Conservation (phyloP, 192 early-diverging fungal species). For the Backusella tarrabulga region DNA sequence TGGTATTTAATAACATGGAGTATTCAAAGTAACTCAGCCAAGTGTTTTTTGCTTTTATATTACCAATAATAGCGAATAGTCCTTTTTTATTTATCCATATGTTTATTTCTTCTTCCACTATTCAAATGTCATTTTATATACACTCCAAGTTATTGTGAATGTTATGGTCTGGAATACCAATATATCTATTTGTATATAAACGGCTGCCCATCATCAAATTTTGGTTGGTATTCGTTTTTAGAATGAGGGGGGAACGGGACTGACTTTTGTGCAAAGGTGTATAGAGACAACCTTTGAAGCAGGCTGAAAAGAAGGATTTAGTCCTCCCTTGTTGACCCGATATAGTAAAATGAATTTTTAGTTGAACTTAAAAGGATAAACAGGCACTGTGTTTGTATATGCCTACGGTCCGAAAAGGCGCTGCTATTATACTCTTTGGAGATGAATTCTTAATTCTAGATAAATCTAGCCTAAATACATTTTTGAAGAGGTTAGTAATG, state of each 20-base stretch:
- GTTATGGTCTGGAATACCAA: too few species aligned
- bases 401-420: neutral
- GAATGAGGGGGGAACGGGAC: neutral
- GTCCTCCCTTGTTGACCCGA: neutral
- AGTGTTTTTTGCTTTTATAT: neutral
- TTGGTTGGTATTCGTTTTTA: neutral
- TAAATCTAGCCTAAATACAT: neutral
- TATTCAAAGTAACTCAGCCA: neutral
- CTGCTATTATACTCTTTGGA: neutral
- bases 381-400: neutral
- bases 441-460: too few species aligned
- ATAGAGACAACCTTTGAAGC: neutral
- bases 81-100: too few species aligned
- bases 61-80: neutral
- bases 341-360: neutral
- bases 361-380: neutral
- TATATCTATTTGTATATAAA: too few species aligned
- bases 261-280: neutral
- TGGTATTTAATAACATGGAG: neutral
- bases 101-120: too few species aligned
- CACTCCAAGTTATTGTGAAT: too few species aligned
- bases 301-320: neutral
- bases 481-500: neutral
- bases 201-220: too few species aligned
- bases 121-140: too few species aligned